phyloP scores from a whole-genome alignment of 257 asterid genomes.

The Solanum acaule region DNA sequence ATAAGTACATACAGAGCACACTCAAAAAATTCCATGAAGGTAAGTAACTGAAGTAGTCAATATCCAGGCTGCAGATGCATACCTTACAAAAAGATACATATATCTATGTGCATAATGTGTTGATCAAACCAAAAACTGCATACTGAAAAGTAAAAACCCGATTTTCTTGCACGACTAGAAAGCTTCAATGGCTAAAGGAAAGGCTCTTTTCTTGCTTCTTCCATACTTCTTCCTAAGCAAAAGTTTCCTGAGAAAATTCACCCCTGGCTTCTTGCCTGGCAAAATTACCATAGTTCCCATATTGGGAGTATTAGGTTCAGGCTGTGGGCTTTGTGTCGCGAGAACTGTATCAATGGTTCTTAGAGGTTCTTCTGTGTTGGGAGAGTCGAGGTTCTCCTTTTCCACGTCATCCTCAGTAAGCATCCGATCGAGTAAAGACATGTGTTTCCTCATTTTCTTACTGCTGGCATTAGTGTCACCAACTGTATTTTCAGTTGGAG shows the following conservation, averaged over 20 bases:
- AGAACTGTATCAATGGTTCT: conserved; percentile 4
- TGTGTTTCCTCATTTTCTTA: conserved; percentile 28
- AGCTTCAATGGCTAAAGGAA: conserved; percentile 31
- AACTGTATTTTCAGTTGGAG: conserved; percentile 26
- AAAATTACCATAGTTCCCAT: conserved; percentile 42
- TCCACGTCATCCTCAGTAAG: conserved; percentile 36
- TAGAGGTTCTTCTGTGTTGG: conserved; percentile 20
- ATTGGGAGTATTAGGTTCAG: conserved; percentile 8
- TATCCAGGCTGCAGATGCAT: not conserved
- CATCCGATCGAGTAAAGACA: conserved; percentile 77
- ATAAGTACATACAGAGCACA: not conserved
- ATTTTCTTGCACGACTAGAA: conserved; percentile 4
- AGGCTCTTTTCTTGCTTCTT: conserved; percentile 26
- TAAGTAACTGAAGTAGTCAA: not conserved
- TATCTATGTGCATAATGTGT: not conserved
- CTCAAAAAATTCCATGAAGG: not conserved
- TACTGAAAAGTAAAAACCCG: not conserved
- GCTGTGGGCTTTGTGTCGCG: not conserved
- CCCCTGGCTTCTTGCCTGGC: conserved; percentile 49
- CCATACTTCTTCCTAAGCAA: conserved; percentile 53
- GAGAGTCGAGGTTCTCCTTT: conserved; percentile 14
- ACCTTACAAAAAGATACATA: not conserved
- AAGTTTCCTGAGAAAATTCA: conserved; percentile 52
- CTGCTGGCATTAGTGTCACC: conserved; percentile 27
- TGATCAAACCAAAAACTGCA: not conserved